Evolutionary conservation across 352 stramenopile genomes (phyloP), one percentile per base, ranked within the genome.

Genomic region (Nothophytophthora sp.): DNA sequence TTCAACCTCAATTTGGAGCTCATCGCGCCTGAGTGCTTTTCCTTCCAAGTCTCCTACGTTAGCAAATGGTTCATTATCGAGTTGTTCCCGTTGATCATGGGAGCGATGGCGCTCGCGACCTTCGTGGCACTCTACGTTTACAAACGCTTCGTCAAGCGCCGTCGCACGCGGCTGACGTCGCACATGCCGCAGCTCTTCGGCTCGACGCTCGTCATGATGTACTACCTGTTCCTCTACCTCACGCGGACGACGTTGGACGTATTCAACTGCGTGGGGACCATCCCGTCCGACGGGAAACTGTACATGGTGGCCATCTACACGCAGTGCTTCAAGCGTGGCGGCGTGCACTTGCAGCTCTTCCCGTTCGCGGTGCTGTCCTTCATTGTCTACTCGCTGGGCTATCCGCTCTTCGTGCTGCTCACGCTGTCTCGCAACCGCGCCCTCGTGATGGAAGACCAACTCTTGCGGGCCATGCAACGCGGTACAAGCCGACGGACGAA

Each of bases 1-100:
- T 92, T 95, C 64, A 95, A 91, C 29, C 60, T 96, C 29, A 93
- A 96, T 44, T 29, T 96, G 7, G 83, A 96, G 38, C 67, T 96
- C 23, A 70, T 88, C 15, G 83, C 80, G 11, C 86, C 84, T 1
- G 85, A 94, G 67, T 96, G 86, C 38, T 75, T 89, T 32, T 79
- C 81, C 32, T 50, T 88, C 18, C 77, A 81, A 29, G 63, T 95
- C 4, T 77, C 76, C 35, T 96, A 88, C 51, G 50, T 71, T 28
- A 88, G 73, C 47, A 90, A 91, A 39, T 93, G 80, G 80, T 65
- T 70, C 25, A 56, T 76, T 19, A 84, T 90, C 24, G 72, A 88
- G 52, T 28, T 77, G 2, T 73, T 87, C 22, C 79, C 79, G 11
- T 22, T 90, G 13, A 25, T 71, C 13, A 62, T 92, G 32, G 71